Evolutionary conservation across 768 basidiomycete species (phyloP).

Genomic region (Pleurotus tuber-regium): DNA sequence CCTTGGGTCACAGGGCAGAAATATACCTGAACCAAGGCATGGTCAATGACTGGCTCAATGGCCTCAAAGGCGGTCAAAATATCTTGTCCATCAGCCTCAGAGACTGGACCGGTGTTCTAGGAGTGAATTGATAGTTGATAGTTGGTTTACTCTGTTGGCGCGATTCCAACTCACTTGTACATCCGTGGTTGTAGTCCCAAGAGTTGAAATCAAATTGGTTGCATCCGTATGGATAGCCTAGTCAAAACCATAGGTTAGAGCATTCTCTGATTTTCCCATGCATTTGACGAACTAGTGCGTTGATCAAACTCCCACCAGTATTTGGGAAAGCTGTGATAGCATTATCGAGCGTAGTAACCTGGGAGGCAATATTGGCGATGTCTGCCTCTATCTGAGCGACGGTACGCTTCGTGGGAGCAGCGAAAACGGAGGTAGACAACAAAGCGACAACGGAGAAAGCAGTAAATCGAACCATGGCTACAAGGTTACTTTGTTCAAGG

Average conservation of each 20-base stretch:
- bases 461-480: slow-evolving; percentile 2
- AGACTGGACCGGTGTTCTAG: slow-evolving; percentile 12
- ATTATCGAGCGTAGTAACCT: slow-evolving; percentile 24
- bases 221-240: slow-evolving; percentile 28
- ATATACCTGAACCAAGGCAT: slow-evolving; percentile 13
- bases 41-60: slow-evolving; percentile 19
- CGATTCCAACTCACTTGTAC: slow-evolving; percentile 19
- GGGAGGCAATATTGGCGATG: slow-evolving; percentile 20
- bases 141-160: not conserved
- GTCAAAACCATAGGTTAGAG: not conserved
- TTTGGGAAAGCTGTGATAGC: slow-evolving; percentile 25
- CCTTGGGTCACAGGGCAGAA: not conserved
- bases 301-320: slow-evolving; percentile 22
- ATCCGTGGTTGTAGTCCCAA: slow-evolving; percentile 24
- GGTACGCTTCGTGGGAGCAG: slow-evolving; percentile 16
- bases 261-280: not conserved
- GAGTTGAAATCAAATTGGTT: slow-evolving; percentile 15
- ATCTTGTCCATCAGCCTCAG: slow-evolving; percentile 19
- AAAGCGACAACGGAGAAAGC: slow-evolving; percentile 10
- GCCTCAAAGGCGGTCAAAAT: slow-evolving; percentile 18
- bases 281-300: slow-evolving; percentile 19
- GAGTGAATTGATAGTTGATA: not conserved
- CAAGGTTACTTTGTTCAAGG: too few relatives aligned
- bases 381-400: slow-evolving; percentile 26
- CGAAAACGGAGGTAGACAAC: slow-evolving; percentile 8